Percentiles rank a stretch among this genome's conserved stretches.
Evolutionary conservation across 768 basidiomycete genomes (phyloP).

Genomic region (Termitomyces sp.): DNA sequence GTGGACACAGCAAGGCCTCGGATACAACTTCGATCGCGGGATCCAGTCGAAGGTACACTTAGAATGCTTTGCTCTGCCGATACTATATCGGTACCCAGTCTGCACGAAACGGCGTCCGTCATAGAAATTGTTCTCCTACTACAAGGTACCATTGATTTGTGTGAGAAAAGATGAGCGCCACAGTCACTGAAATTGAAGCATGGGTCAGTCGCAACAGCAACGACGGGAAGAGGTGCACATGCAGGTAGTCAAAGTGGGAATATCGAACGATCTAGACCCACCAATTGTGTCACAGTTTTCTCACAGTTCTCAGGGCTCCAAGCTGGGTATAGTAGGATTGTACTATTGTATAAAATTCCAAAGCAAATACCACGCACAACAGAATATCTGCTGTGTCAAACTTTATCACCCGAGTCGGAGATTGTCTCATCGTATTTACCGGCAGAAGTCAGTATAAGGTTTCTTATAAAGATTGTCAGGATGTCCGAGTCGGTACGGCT

Average conservation of each 20-base stretch:
- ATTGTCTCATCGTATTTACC: background rate
- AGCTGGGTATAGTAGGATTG: background rate
- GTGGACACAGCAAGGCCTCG: slow-evolving; percentile 48
- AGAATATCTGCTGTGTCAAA: background rate
- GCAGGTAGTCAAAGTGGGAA: background rate
- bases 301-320: background rate
- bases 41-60: slow-evolving; percentile 15
- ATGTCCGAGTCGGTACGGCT: background rate
- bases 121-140: background rate
- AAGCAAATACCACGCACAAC: background rate
- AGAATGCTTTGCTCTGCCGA: slow-evolving; percentile 22
- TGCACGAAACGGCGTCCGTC: background rate
- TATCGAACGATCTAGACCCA: background rate
- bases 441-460: background rate
- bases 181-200: background rate
- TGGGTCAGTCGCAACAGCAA: background rate
- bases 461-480: background rate
- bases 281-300: background rate
- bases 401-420: background rate
- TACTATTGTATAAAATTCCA: background rate
- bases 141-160: background rate
- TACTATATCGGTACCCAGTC: slow-evolving; percentile 31
- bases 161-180: background rate
- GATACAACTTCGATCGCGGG: slow-evolving; percentile 33
- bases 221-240: no score